phyloP scores from a whole-genome alignment of 2,329 filamentous ascomycete genomes.

The Xylariaceae sp. region DNA sequence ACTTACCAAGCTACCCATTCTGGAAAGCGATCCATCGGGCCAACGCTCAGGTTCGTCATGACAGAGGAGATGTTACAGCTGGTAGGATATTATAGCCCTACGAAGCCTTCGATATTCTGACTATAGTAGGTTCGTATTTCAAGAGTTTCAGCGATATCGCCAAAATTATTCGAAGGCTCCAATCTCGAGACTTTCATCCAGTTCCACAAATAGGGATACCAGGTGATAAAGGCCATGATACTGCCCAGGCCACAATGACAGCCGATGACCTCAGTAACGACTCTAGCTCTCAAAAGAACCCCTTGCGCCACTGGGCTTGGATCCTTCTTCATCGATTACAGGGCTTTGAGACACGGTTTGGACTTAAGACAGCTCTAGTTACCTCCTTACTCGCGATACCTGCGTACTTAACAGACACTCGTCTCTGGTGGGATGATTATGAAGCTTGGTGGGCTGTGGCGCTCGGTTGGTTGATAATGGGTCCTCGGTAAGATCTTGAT shows the following conservation, averaged over 20 bases:
- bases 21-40: slow-evolving; percentile 59
- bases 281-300: slow-evolving; percentile 45
- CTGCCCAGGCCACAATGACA: slow-evolving; percentile 49
- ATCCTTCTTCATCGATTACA: slow-evolving; percentile 58
- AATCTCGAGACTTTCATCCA: slow-evolving; percentile 47
- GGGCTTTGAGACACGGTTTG: slow-evolving; percentile 64
- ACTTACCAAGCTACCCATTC: slow-evolving; percentile 61
- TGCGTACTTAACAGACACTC: slow-evolving; percentile 55
- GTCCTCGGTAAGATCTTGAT: slow-evolving; percentile 48
- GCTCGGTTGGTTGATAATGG: slow-evolving; percentile 63
- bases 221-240: slow-evolving; percentile 38
- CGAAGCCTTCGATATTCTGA: slow-evolving; percentile 11
- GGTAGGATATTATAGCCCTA: slow-evolving; percentile 44
- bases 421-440: slow-evolving; percentile 61
- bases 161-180: slow-evolving; percentile 52
- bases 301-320: slow-evolving; percentile 57
- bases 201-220: slow-evolving; percentile 36
- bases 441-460: slow-evolving; percentile 66
- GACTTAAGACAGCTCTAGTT: slow-evolving; percentile 61
- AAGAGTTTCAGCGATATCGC: slow-evolving; percentile 54
- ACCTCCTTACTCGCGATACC: slow-evolving; percentile 60
- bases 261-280: slow-evolving; percentile 47
- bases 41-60: slow-evolving; percentile 64
- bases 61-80: slow-evolving; percentile 63
- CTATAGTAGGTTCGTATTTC: slow-evolving; percentile 46